These are phyloP conservation scores for Microsporum audouinii DNA, from an alignment of 2,329 filamentous ascomycete species.

Conservation along the genomic window DNA sequence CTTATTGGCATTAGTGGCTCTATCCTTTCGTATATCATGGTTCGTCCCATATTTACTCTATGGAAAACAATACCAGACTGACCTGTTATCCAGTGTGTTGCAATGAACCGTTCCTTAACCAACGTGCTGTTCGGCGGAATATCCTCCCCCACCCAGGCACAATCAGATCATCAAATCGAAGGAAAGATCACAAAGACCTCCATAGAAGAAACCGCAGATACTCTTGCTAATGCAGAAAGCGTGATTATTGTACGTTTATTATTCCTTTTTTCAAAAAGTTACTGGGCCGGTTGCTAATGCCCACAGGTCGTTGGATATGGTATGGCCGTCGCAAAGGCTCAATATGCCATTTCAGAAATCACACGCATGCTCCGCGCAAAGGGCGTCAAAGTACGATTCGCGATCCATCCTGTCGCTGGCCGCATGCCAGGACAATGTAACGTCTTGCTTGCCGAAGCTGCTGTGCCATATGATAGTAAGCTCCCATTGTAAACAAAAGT, in stretches of 20 bases:
- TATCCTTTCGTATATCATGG: slow-evolving; percentile 73
- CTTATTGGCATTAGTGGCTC: slow-evolving; percentile 82
- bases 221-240: slow-evolving; percentile 62
- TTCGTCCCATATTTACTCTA: slow-evolving; percentile 12
- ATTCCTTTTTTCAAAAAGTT: slow-evolving; percentile 45
- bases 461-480: slow-evolving; percentile 69
- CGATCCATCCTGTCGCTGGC: slow-evolving; percentile 80
- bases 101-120: slow-evolving; percentile 82
- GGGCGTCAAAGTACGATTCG: slow-evolving; percentile 73
- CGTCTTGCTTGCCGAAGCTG: slow-evolving; percentile 75
- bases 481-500: background rate
- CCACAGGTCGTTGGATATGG: slow-evolving; percentile 64
- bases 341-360: slow-evolving; percentile 81
- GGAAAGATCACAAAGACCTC: slow-evolving; percentile 67
- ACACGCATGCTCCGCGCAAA: slow-evolving; percentile 60
- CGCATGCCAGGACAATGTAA: slow-evolving; percentile 93
- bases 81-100: slow-evolving; percentile 50
- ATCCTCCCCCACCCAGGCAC: slow-evolving; percentile 49
- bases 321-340: slow-evolving; percentile 88
- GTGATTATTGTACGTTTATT: slow-evolving; percentile 57
- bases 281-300: slow-evolving; percentile 3
- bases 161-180: slow-evolving; percentile 63
- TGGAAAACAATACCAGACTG: background rate
- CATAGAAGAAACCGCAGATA: slow-evolving; percentile 69
- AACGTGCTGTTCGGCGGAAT: slow-evolving; percentile 85